A percentile compares a stretch with the other conserved stretches of the same genome.
Conservation (phyloP, 352 stramenopile species). For the Phytophthora melonis region DNA sequence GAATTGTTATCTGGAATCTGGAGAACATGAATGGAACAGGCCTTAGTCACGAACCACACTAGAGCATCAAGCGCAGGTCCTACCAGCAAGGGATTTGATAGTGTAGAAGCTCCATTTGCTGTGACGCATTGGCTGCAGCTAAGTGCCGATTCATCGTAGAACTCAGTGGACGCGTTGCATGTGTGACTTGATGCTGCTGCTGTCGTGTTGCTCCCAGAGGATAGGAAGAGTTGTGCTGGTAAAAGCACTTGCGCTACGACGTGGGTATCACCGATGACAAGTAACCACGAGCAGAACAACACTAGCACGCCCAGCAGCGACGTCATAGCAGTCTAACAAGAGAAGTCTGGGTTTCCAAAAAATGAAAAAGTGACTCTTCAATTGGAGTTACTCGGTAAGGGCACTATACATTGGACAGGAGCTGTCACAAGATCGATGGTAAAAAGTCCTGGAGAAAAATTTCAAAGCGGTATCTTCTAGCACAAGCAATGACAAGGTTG, state of each 20-base stretch:
- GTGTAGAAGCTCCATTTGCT: constrained; percentile 42
- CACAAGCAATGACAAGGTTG: neutral
- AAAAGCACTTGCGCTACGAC: constrained; percentile 29
- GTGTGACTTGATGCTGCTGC: constrained; percentile 16
- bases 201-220: constrained; percentile 6
- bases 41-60: neutral
- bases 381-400: constrained; percentile 21
- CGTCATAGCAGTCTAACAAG: neutral
- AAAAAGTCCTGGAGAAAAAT: neutral
- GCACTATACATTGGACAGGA: neutral
- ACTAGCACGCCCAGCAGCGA: constrained; percentile 3
- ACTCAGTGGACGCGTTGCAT: constrained; percentile 55
- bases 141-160: constrained; percentile 66
- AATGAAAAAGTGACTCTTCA: constrained; percentile 39
- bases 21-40: neutral
- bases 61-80: neutral
- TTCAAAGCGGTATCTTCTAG: neutral
- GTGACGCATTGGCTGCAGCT: constrained; percentile 60
- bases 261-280: constrained; percentile 1
- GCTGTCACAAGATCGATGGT: neutral
- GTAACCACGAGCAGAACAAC: constrained; percentile 14
- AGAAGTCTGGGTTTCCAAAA: constrained; percentile 8
- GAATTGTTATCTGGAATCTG: constrained; percentile 48
- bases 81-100: constrained; percentile 52
- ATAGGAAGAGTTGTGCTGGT: constrained; percentile 14